A percentile compares a stretch with the other conserved stretches of the same genome.
These are phyloP conservation scores for Aspergillus ruber DNA, from an alignment of 2,329 filamentous ascomycete species.

Conservation along the genomic window DNA sequence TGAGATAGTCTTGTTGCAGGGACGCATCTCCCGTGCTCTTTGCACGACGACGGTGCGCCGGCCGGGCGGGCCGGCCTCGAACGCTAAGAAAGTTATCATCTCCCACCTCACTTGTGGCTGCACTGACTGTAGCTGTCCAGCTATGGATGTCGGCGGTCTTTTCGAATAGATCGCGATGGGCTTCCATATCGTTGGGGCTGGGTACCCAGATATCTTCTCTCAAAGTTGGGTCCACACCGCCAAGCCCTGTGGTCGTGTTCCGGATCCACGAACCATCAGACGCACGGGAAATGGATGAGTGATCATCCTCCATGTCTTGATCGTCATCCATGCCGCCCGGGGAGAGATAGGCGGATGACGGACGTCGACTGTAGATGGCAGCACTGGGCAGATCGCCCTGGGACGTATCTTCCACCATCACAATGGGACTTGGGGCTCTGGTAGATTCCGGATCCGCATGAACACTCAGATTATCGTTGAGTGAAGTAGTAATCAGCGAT, in stretches of 20 bases:
- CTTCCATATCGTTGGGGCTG: slow-evolving; percentile 47
- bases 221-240: slow-evolving; percentile 42
- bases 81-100: slow-evolving; percentile 16
- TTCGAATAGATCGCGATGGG: slow-evolving; percentile 41
- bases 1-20: slow-evolving; percentile 30
- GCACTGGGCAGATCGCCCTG: slow-evolving; percentile 39
- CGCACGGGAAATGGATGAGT: slow-evolving; percentile 26
- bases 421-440: slow-evolving; percentile 36
- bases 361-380: slow-evolving; percentile 17
- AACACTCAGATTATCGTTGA: slow-evolving; percentile 18
- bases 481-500: slow-evolving; percentile 18
- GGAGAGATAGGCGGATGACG: slow-evolving; percentile 31
- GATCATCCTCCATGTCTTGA: slow-evolving; percentile 14
- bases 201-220: slow-evolving; percentile 40
- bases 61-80: slow-evolving; percentile 15
- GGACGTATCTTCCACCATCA: slow-evolving; percentile 38
- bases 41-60: slow-evolving; percentile 38
- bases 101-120: slow-evolving; percentile 37
- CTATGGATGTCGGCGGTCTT: slow-evolving; percentile 49
- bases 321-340: slow-evolving; percentile 24
- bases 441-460: slow-evolving; percentile 13
- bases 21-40: slow-evolving; percentile 36
- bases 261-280: slow-evolving; percentile 44
- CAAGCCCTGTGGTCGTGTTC: slow-evolving; percentile 33
- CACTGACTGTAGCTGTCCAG: slow-evolving; percentile 48